Evolutionary conservation across 1,284 basidiomycete genomes (phyloP).

Genomic region (Papiliotrema fonsecae): DNA sequence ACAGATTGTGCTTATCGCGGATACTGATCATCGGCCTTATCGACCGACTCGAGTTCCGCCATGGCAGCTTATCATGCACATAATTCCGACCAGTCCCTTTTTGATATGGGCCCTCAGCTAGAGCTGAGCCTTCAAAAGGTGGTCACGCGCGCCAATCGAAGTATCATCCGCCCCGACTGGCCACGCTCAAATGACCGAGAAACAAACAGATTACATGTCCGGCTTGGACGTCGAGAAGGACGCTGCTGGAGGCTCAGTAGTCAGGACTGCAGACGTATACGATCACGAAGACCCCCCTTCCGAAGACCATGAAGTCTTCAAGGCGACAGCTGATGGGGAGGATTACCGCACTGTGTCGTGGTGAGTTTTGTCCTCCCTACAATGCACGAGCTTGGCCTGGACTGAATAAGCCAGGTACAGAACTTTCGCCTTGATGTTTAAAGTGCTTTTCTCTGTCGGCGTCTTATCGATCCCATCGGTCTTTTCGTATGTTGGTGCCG

Average conservation of each 20-base stretch:
- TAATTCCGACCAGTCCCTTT: background rate
- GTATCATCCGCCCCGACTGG: background rate
- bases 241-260: background rate
- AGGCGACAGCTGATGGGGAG: slow-evolving; percentile 8
- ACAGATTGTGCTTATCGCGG: background rate
- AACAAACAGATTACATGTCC: background rate
- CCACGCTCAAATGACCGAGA: background rate
- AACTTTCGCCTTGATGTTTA: slow-evolving; percentile 18
- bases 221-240: background rate
- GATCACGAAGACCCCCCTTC: background rate
- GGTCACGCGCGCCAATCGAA: background rate
- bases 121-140: background rate
- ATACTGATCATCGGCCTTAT: too few relatives aligned
- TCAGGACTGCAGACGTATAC: background rate
- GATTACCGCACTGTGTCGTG: slow-evolving; percentile 20
- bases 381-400: background rate
- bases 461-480: slow-evolving; percentile 16
- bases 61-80: background rate
- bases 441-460: slow-evolving; percentile 17
- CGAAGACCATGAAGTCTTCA: slow-evolving; percentile 11
- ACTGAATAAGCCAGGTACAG: slow-evolving; percentile 7
- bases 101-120: background rate
- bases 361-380: slow-evolving; percentile 6
- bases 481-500: slow-evolving; percentile 12
- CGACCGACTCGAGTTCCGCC: background rate